Conservation (phyloP, 257 asterid species). For the Rhazya stricta region DNA sequence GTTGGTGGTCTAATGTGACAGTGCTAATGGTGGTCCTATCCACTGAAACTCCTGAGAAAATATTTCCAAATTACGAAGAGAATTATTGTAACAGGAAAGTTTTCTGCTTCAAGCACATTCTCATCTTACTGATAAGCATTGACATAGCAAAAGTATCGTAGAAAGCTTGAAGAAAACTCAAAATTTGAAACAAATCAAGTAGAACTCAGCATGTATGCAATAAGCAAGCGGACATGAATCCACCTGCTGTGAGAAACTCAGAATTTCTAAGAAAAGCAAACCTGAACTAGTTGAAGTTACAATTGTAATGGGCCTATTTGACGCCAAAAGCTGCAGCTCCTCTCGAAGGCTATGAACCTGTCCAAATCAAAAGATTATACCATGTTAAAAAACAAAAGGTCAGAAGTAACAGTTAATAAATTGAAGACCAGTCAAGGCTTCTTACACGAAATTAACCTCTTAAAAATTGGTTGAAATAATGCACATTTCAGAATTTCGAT, state of each 20-base stretch:
- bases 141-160: not conserved
- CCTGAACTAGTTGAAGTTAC: slow-evolving; percentile 80
- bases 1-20: not conserved
- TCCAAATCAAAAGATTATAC: slow-evolving; percentile 9
- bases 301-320: slow-evolving; percentile 60
- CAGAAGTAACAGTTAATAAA: not conserved
- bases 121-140: not conserved
- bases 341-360: slow-evolving; percentile 80
- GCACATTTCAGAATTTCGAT: not conserved
- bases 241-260: not conserved
- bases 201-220: not conserved
- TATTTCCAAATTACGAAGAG: not conserved
- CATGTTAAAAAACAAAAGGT: not conserved
- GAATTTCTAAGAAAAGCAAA: slow-evolving; percentile 17
- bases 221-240: not conserved
- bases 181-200: not conserved
- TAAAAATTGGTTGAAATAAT: not conserved
- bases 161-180: not conserved
- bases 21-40: not conserved
- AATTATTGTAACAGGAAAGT: not conserved
- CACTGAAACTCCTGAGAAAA: not conserved
- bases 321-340: slow-evolving; percentile 65
- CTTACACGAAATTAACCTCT: not conserved
- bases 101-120: not conserved
- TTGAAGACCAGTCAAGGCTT: not conserved